Evolutionary conservation across 2,329 filamentous ascomycete genomes (phyloP), one percentile per base, ranked within the genome.

Genomic region (Aureobasidium zeae): DNA sequence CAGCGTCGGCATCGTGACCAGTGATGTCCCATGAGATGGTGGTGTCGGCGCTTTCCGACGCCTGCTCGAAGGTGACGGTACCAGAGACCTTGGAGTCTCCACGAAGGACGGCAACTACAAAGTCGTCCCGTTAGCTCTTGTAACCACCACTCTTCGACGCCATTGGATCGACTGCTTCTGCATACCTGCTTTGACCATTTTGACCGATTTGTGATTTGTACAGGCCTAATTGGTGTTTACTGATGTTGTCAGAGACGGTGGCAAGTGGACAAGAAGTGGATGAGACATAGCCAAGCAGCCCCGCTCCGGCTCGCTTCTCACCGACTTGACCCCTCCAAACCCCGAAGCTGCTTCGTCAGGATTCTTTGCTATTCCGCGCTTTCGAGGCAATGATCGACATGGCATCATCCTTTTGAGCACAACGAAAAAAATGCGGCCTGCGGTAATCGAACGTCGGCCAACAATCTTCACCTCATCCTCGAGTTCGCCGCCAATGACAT

Each of bases 171-270:
- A 42, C 48, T 31, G 4, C 10, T 25, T 15, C 28, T 16, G 37
- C 83, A 63, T 79, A 94, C 86, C 86, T 73, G 89, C 88, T 79
- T 94, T 95, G 76, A 95, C 88, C 88, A 95, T 95, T 80, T 80
- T 94, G 83, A 72, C 70, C 72, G 70, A 72, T 68, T 63, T 55
- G 61, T n/a, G n/a, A n/a, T n/a, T n/a, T n/a, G n/a, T n/a, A n/a
- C n/a, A n/a, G n/a, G n/a, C n/a, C n/a, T n/a, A 5, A 43, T 11
- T 13, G 26, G 15, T 43, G 30, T 21, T 34, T 36, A 33, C 30
- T 20, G 31, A 17, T 17, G 33, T 33, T 43, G 39, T 43, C 15
- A 24, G 5, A 22, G 22, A 28, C 4, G 26, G 30, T 16, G 33
- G 22, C 12, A 30, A 20, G 19, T 31, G 11, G 42, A 37, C 36